Base-by-base conservation (phyloP, 495 filamentous ascomycete genomes). In the Trichoderma reesei region DNA sequence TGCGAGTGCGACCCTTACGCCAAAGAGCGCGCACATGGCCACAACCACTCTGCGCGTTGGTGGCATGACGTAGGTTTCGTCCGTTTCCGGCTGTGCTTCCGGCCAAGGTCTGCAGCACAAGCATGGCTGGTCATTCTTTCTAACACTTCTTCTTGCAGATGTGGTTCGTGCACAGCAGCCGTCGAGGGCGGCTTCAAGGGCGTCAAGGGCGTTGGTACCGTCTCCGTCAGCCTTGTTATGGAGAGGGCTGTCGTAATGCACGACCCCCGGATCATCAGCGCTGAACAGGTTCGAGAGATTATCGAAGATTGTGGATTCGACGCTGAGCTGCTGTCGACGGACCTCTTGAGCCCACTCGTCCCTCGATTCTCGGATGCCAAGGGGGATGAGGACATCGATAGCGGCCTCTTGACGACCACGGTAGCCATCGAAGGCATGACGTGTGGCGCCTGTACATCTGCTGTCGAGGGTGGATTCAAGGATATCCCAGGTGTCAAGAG, bases 271-370 rank as follows among this genome's bases (percentile, higher is more conserved):
- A 82, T 82, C 64, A 78, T 97, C 42, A 75, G 90, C 6, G 83
- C 91, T 39, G 88, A 90, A 34, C 77, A 84, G 68, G 80, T 97
- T 59, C 83, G 83, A 65, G 90, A 96, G 63, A 88, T 90, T 34
- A 94, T 99, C 71, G 92, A 96, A 68, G 94, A 96, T 69, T 81
- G 90, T 37, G 94, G 94, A 2, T 99, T 99, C 76, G 95, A 94
- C 69, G 92, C 90, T n/a, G 83, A 90, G 65, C 83, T 99, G n/a
- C 70, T 98, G 10, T 86, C 89, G 3, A 91, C 95, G 3, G 90
- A 96, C 69, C 69, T 85, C 31, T 82, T 86, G 3, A 77, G 78
- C 46, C 74, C 80, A 31, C 63, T 62, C 70, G 73, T 71, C 26
- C 68, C 67, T 26, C 67, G 68, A 46, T 62, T 71, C 63, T 41